Conservation (phyloP, 768 basidiomycete species). For the Crucibulum laeve region DNA sequence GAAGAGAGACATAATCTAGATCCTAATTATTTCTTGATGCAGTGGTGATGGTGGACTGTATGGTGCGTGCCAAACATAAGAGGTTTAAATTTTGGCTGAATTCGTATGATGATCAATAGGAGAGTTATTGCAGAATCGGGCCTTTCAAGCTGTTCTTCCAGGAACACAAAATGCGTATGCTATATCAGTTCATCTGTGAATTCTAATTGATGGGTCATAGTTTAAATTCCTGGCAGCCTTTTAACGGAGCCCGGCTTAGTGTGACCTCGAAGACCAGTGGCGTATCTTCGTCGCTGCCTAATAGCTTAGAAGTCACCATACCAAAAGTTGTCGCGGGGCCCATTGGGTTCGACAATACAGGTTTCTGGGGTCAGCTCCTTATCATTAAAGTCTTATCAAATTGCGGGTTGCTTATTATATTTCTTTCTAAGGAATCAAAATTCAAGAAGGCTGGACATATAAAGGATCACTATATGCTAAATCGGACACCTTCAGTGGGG, state of each 20-base stretch:
- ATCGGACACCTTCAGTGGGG: constrained; percentile 28
- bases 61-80: constrained; percentile 14
- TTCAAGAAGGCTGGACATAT: constrained; percentile 51
- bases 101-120: constrained; percentile 9
- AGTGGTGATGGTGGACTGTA: constrained; percentile 38
- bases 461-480: constrained; percentile 48
- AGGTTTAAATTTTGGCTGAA: neutral
- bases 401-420: no score
- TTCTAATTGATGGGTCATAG: neutral
- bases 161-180: constrained; percentile 34
- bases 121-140: constrained; percentile 50
- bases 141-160: constrained; percentile 54
- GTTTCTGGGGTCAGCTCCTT: constrained; percentile 37
- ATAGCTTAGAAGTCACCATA: constrained; percentile 45
- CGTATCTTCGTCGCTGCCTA: constrained; percentile 48
- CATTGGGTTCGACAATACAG: constrained; percentile 44
- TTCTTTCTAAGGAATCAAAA: constrained; percentile 48
- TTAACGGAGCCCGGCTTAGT: constrained; percentile 29
- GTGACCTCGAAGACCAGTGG: constrained; percentile 38
- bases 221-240: constrained; percentile 40
- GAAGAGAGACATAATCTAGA: no score
- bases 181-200: neutral
- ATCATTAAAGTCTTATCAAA: no score
- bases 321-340: constrained; percentile 29
- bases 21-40: no score